These are phyloP conservation scores for Apiotrichum laibachii DNA, from an alignment of 1,284 basidiomycete species.

Conservation along the genomic window DNA sequence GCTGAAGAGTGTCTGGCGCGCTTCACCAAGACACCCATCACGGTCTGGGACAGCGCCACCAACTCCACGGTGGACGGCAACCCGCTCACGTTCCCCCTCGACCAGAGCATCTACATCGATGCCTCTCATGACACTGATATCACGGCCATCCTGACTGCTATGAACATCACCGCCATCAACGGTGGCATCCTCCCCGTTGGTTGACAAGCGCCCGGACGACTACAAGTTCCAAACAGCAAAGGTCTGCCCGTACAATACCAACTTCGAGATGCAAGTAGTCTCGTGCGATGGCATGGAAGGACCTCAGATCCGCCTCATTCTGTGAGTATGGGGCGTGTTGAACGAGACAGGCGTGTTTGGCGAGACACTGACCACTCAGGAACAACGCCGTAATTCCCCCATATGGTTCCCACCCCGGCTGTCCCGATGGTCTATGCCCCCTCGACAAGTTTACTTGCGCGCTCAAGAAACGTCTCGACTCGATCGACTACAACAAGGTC, in stretches of 20 bases:
- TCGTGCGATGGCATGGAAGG: constrained; percentile 34
- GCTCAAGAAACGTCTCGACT: too few relatives aligned
- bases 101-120: constrained; percentile 68
- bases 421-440: too few relatives aligned
- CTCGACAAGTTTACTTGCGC: too few relatives aligned
- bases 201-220: neutral
- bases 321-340: constrained; percentile 21
- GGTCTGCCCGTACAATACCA: constrained; percentile 70
- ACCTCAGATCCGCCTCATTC: constrained; percentile 47
- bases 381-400: too few relatives aligned
- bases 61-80: constrained; percentile 74
- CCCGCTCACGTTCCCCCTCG: constrained; percentile 71
- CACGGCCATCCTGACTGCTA: constrained; percentile 68
- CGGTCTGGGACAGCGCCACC: constrained; percentile 63
- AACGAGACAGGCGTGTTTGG: too few relatives aligned
- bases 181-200: constrained; percentile 22
- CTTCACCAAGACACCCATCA: constrained; percentile 69
- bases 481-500: too few relatives aligned
- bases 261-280: constrained; percentile 43
- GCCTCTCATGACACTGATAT: constrained; percentile 62
- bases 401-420: too few relatives aligned
- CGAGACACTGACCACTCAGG: too few relatives aligned
- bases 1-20: constrained; percentile 76
- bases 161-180: constrained; percentile 60
- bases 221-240: constrained; percentile 64